Evolutionary conservation across 1,139 yeast species (phyloP).

Genomic region (Sugiyamaella xylanicola): DNA sequence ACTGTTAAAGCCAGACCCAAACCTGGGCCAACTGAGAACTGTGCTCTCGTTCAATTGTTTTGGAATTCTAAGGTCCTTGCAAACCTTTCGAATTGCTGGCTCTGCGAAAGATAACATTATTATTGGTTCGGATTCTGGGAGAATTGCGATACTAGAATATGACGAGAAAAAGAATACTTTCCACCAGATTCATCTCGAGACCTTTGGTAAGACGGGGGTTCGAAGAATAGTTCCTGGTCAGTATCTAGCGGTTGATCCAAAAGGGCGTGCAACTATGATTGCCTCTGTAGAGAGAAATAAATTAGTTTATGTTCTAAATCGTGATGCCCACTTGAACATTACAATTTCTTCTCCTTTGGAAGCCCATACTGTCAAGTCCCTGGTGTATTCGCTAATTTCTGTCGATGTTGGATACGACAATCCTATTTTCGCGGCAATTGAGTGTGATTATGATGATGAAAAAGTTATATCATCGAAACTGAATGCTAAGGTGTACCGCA

Average conservation of each 20-base stretch:
- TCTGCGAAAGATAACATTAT: constrained; percentile 58
- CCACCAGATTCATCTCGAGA: constrained; percentile 58
- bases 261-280: constrained; percentile 68
- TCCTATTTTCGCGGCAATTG: constrained; percentile 82
- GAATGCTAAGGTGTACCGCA: constrained; percentile 1
- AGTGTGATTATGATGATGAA: constrained; percentile 53
- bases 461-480: constrained; percentile 13
- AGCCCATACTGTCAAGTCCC: constrained; percentile 52
- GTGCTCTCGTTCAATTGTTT: constrained; percentile 54
- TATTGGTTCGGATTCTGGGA: constrained; percentile 84
- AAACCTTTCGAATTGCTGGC: constrained; percentile 56
- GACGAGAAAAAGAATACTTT: constrained; percentile 48
- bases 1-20: constrained; percentile 54
- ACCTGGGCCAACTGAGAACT: constrained; percentile 56
- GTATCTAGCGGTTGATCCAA: constrained; percentile 71
- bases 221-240: constrained; percentile 77
- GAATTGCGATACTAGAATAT: constrained; percentile 59
- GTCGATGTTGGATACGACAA: constrained; percentile 78
- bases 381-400: constrained; percentile 61
- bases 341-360: constrained; percentile 75
- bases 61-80: constrained; percentile 60
- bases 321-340: constrained; percentile 51
- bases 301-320: constrained; percentile 60
- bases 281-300: constrained; percentile 75
- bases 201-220: constrained; percentile 74